Evolutionary conservation across 225 moss, liverwort and hornwort species (phyloP), one percentile per base, ranked within the genome.

Genomic region (Thuidium tamariscinum): DNA sequence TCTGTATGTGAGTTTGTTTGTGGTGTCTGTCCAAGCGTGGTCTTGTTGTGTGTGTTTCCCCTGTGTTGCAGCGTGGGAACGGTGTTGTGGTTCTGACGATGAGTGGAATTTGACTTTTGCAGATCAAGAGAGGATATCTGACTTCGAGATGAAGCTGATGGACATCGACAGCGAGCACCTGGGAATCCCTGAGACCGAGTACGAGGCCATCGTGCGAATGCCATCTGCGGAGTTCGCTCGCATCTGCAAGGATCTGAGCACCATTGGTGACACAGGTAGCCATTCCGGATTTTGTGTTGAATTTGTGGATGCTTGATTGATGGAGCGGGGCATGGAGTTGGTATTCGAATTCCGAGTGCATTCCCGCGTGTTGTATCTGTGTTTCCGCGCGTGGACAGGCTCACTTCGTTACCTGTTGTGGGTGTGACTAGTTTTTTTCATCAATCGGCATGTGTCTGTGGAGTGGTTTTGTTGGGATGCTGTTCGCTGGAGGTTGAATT

Each of bases 121-220:
- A 97, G 95, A 93, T 72, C 99, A 99, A 64, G 99, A 97, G 86
- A 95, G 96, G 79, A 95, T 99, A 18, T 97, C 96, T 0, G 97
- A 99, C 85, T 99, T 99, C 81, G 97, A 97, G 90, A 97, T 99
- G 99, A 97, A 97, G 92, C 91, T 99, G 91, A 99, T 99, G 97
- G 99, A 99, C 85, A 99, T 99, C 32, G 97, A 99, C 76, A 97
- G 99, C 87, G 97, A 99, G 92, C 99, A 99, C 87, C 88, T 97
- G 18, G 99, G 97, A 30, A 97, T 99, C 44, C 99, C 97, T 8
- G 97, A 99, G 88, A 95, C 99, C 7, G 90, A 89, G 81, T 99
- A 99, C 19, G 92, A 99, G 49, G 97, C 99, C 1, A 96, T 96
- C 54, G 95, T 99, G 82, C 92, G 91, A 36, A 99, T 99, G 99